Evolutionary conservation across 805 yeast genomes (phyloP), one percentile per base, ranked within the genome.

Genomic region (Wickerhamia fluorescens): DNA sequence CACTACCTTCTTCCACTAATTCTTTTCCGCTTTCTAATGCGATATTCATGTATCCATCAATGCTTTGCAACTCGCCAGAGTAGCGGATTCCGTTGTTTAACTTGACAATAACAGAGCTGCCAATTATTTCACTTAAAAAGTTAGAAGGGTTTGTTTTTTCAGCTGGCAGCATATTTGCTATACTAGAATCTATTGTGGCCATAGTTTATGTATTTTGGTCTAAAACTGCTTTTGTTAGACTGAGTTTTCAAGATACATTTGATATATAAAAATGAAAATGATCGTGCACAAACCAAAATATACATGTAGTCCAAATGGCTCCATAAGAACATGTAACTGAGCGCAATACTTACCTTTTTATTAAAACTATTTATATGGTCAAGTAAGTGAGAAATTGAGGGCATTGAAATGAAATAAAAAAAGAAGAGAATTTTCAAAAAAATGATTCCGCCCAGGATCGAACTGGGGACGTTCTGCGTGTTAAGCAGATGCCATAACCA

Each of bases 401-500:
- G n/a, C n/a, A n/a, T n/a, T n/a, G n/a, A n/a, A n/a, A n/a, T n/a
- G n/a, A 16, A 8, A 4, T 18, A 11, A 16, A 16, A 11, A 9
- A 8, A 25, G 18, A 14, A 24, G 16, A 8, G 14, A 11, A 12
- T 11, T 6, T 4, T 12, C n/a, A 25, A 34, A 36, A 20, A 30
- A 17, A 14, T 87, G 96, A 86, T 81, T 85, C 79, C 83, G 87
- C 96, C 96, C 96, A 87, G 96, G 96, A 85, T 89, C 96, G 96
- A 89, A 89, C 96, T 87, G 96, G 96, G 96, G 96, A 89, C 96
- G 87, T 84, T 84, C 92, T 86, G 95, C 96, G 96, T 88, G 96
- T 88, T 86, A 88, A 85, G 96, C 96, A 87, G 92, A 84, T 83
- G 96, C 95, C 96, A 88, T 88, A 77, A 87, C 96, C 96, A 66